Base-by-base conservation (phyloP, 352 stramenopile species). In the Globisporangium middletonii region DNA sequence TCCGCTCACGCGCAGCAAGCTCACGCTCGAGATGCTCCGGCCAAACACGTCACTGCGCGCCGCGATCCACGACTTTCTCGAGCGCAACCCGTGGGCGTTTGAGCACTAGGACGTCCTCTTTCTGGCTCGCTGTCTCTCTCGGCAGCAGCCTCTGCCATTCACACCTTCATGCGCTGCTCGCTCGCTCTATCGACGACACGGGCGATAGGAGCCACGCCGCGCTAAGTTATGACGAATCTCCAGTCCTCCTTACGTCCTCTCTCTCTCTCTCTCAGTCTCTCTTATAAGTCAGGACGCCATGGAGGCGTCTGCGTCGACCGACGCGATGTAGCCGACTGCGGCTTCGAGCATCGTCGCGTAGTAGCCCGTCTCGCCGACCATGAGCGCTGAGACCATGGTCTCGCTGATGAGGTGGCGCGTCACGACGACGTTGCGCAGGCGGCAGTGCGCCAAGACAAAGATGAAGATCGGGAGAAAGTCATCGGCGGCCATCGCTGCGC, bases 381-480 rank as follows among this genome's bases (percentile, higher is more conserved):
- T 85, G 16, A 89, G 57, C 12, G 65, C 71, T 33, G 79, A 78
- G 38, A 86, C 82, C 82, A 89, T 92, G 11, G 78, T 89, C 55
- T 92, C 79, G 55, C 78, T 89, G 57, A 92, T 75, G 27, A 92
- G 57, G 60, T 86, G 77, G 5, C 77, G 70, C 27, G 79, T 66
- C 13, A 89, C 62, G 23, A 88, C 67, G 0, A 89, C 68, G 44
- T 83, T 85, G 2, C 73, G 79, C 50, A 89, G 54, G n/a, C 38
- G 61, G 33, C 68, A 80, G 2, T 71, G 76, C 27, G 76, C 68
- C 46, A 92, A 50, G 8, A 88, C 62, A 38, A 80, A 89, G 41
- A 92, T 92, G 55, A 91, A 89, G 57, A 92, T 92, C 12, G 82
- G 82, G 13, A 92, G 60, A 51, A 89, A 92, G 46, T 92, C 82